A percentile compares a stretch with the other conserved stretches of the same genome.
phyloP scores from a whole-genome alignment of 805 yeast genomes.

The Ogataea nonfermentans region DNA sequence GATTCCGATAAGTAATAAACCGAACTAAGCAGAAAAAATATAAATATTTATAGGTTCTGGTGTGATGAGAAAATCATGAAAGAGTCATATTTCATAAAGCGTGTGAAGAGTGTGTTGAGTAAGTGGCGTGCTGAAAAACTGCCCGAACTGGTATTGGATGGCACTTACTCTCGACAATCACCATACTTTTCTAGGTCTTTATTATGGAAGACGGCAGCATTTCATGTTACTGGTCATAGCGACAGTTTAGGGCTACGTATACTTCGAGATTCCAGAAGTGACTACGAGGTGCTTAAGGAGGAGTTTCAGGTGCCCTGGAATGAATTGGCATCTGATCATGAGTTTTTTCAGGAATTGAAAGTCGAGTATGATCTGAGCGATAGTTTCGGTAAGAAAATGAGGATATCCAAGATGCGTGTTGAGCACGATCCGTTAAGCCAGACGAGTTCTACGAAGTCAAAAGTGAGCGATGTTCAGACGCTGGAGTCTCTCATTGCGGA shows the following conservation, averaged over 20 bases:
- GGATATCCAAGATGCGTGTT: slow-evolving; percentile 17
- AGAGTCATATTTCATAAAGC: slow-evolving; percentile 4
- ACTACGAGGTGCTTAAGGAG: slow-evolving; percentile 20
- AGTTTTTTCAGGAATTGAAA: slow-evolving; percentile 18
- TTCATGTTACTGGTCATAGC: slow-evolving; percentile 12
- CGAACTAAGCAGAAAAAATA: slow-evolving; percentile 2
- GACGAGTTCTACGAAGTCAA: background rate
- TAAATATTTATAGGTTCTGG: background rate
- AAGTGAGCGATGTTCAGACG: slow-evolving; percentile 37
- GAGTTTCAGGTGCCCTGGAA: slow-evolving; percentile 36
- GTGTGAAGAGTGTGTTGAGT: slow-evolving; percentile 6
- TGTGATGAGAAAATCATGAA: background rate
- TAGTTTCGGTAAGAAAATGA: slow-evolving; percentile 13
- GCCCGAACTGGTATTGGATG: slow-evolving; percentile 5
- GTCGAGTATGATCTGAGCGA: slow-evolving; percentile 30
- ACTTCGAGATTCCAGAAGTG: slow-evolving; percentile 18
- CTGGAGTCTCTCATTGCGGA: slow-evolving; percentile 47
- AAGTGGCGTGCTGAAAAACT: slow-evolving; percentile 6
- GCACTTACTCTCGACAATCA: slow-evolving; percentile 6
- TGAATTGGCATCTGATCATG: slow-evolving; percentile 27
- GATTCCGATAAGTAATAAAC: slow-evolving; percentile 5
- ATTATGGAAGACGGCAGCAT: slow-evolving; percentile 25
- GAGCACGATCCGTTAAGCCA: slow-evolving; percentile 24
- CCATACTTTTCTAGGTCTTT: slow-evolving; percentile 25
- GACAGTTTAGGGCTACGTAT: slow-evolving; percentile 18